Evolutionary conservation across 2,329 filamentous ascomycete species (phyloP).

Genomic region (Curvularia eragrostidis): DNA sequence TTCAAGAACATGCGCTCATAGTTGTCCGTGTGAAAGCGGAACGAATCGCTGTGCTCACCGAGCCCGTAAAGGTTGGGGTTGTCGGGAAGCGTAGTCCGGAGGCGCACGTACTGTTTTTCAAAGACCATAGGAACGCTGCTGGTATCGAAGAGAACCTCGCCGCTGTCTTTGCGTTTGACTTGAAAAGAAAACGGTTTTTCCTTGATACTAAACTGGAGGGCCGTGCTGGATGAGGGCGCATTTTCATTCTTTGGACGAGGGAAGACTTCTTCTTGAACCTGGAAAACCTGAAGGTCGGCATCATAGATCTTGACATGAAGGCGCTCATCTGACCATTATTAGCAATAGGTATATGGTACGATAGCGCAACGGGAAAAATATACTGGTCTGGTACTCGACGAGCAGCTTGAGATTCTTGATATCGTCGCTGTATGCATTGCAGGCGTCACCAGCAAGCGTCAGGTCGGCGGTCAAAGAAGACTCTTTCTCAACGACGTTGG

Average conservation of each 20-base stretch:
- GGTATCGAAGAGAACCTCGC: constrained; percentile 72
- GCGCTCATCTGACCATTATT: constrained; percentile 61
- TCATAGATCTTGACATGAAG: constrained; percentile 79
- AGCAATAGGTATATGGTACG: constrained; percentile 14
- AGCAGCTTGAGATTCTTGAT: constrained; percentile 62
- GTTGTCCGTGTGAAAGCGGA: constrained; percentile 70
- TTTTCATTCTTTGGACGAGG: constrained; percentile 61
- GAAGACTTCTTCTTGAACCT: constrained; percentile 73
- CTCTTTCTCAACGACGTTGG: constrained; percentile 61
- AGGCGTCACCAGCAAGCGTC: constrained; percentile 69
- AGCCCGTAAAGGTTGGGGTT: constrained; percentile 78
- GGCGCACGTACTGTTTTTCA: constrained; percentile 76
- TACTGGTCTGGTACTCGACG: constrained; percentile 68
- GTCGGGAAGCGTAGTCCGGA: constrained; percentile 72
- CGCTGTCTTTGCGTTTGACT: constrained; percentile 64
- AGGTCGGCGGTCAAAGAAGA: constrained; percentile 72
- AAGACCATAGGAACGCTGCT: constrained; percentile 72
- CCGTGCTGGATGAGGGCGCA: constrained; percentile 45
- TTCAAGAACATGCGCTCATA: constrained; percentile 75
- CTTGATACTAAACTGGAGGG: constrained; percentile 62
- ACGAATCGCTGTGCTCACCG: constrained; percentile 76
- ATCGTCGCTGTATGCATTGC: constrained; percentile 67
- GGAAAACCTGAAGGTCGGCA: constrained; percentile 71
- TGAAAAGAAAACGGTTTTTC: constrained; percentile 72
- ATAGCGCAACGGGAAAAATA: constrained; percentile 17